These are phyloP conservation scores for Curvularia eragrostidis DNA, from an alignment of 2,329 filamentous ascomycete genomes.

Conservation along the genomic window DNA sequence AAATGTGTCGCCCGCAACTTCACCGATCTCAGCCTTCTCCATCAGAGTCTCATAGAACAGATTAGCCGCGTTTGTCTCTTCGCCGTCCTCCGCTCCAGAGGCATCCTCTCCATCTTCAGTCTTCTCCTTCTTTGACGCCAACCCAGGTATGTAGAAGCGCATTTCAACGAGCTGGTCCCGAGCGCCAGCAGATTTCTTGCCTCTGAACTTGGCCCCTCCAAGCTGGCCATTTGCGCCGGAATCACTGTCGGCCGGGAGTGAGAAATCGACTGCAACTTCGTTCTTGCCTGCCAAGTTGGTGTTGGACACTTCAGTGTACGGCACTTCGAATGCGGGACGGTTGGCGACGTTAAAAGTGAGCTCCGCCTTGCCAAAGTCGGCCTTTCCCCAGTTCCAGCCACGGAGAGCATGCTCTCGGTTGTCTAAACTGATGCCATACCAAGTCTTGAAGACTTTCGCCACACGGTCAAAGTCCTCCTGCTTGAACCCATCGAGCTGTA, in stretches of 20 bases:
- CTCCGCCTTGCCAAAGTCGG: conserved; percentile 94
- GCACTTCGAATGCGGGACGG: conserved; percentile 92
- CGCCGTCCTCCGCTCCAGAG: conserved; percentile 62
- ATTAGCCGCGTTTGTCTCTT: conserved; percentile 93
- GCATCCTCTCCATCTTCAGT: conserved; percentile 72
- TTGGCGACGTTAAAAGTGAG: conserved; percentile 97
- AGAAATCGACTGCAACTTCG: conserved; percentile 95
- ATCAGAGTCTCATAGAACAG: conserved; percentile 98
- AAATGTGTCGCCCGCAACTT: conserved; percentile 97
- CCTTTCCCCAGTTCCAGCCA: conserved; percentile 99
- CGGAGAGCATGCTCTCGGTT: conserved; percentile 91
- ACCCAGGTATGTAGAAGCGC: conserved; percentile 97
- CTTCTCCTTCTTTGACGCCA: conserved; percentile 73
- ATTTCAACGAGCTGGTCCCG: conserved; percentile 96
- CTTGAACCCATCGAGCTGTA: conserved; percentile 94
- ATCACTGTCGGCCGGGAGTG: conserved; percentile 74
- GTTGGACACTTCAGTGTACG: conserved; percentile 96
- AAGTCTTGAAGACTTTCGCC: conserved; percentile 93
- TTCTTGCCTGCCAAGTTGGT: conserved; percentile 98
- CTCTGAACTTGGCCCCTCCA: conserved; percentile 75
- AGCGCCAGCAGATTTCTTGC: conserved; percentile 87
- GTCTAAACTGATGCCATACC: conserved; percentile 94
- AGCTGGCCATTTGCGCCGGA: conserved; percentile 76
- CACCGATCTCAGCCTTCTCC: conserved; percentile 98
- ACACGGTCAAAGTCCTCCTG: conserved; percentile 94